Base-by-base conservation (phyloP, 1,284 basidiomycete genomes). In the Cutaneotrichosporon daszewskae region DNA sequence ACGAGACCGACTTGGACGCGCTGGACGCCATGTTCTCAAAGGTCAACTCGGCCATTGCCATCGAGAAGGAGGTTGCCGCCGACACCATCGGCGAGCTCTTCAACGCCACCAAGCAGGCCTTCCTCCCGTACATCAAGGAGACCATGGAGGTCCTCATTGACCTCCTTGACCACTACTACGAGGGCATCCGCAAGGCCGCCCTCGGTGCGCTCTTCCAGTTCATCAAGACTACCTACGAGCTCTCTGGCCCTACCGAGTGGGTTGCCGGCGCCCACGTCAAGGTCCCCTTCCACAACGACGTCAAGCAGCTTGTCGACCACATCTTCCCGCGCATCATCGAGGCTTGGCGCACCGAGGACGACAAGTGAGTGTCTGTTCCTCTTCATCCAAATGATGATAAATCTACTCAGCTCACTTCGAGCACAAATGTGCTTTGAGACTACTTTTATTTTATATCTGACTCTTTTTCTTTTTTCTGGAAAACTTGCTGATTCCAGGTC, bases 51-150 rank as follows among this genome's bases (percentile, higher is more conserved):
- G 92, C 92, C 34, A 85, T 98, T 56, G 94, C 92, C 41, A 90
- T 98, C 47, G 95, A 99, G 77, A 99, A 99, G 75, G 95, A 98
- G 76, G 95, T 97, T 47, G 94, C 95, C 6, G 90, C 91, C 28
- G 94, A 98, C 69, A 90, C 94, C 23, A 84, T 98, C 52, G 90
- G 94, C 45, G 85, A 88, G 42, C 74, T 99, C 49, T 97, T 97
- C 69, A 76, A 80, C 32, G 78, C 86, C 36, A 94, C 90, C 40
- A 82, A 83, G 63, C 72, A 70, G 29, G 83, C 87, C 61, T 98
- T 96, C 82, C 75, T 97, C 57, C 91, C 91, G 5, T 98, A 81
- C 68, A 58, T 79, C 37, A 74, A 76, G 62, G 60, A 74, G 55
- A 84, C 81, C 59, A 82, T 87, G 39, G 76, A 88, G 47, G 86